A percentile compares a stretch with the other conserved stretches of the same genome.
These are phyloP conservation scores for Lizonia empirigonia DNA, from an alignment of 2,329 filamentous ascomycete species.

Conservation along the genomic window DNA sequence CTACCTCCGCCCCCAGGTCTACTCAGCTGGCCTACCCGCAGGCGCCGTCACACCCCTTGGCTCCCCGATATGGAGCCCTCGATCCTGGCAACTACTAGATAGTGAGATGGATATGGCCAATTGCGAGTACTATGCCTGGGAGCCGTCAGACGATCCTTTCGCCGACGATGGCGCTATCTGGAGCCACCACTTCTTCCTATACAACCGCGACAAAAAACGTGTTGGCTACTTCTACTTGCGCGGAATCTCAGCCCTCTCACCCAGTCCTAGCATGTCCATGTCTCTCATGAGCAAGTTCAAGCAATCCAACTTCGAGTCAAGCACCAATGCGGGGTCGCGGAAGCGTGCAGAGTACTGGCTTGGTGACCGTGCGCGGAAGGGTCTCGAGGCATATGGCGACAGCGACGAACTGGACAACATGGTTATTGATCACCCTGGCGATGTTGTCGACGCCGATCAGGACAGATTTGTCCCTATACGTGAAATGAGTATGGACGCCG, in stretches of 20 bases:
- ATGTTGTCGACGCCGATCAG: conserved; percentile 47
- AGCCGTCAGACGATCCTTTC: conserved; percentile 87
- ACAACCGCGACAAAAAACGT: conserved; percentile 89
- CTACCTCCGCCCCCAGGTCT: conserved; percentile 73
- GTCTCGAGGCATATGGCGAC: conserved; percentile 51
- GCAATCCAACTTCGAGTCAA: conserved; percentile 54
- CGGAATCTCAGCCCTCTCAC: conserved; percentile 78
- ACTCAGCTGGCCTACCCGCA: conserved; percentile 49
- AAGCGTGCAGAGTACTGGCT: conserved; percentile 92
- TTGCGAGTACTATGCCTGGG: conserved; percentile 88
- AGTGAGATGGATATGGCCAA: conserved; percentile 92
- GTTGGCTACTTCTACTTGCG: conserved; percentile 94
- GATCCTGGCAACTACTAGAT: conserved; percentile 91
- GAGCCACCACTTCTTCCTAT: conserved; percentile 97
- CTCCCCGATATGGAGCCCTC: conserved; percentile 77
- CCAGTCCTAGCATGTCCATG: conserved; percentile 57
- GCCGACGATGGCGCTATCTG: conserved; percentile 93
- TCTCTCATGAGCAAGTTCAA: conserved; percentile 47
- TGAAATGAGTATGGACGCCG: conserved; percentile 40
- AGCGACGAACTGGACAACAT: conserved; percentile 53
- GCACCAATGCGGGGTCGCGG: conserved; percentile 63
- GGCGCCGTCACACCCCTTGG: conserved; percentile 56
- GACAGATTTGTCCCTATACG: conserved; percentile 44
- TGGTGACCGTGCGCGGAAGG: conserved; percentile 64
- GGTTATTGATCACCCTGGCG: conserved; percentile 47